Conservation (phyloP, 169 alveolate species). For the Plasmodium malariae region DNA sequence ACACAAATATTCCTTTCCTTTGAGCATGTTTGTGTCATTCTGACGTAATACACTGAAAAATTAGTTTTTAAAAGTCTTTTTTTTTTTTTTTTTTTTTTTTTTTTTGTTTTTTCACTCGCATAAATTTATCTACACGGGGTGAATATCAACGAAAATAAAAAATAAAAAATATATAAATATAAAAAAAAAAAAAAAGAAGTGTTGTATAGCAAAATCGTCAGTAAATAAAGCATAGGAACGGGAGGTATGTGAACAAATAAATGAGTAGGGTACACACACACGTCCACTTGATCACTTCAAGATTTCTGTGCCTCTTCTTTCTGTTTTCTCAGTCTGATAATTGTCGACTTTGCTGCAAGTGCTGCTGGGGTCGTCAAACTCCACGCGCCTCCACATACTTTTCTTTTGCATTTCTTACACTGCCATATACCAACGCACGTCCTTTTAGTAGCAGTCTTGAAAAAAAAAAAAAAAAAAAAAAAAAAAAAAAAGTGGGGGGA, state of each 20-base stretch:
- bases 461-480: background rate
- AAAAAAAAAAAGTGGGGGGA: background rate
- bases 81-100: conserved; percentile 43
- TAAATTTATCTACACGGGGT: no score
- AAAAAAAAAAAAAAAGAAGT: no score
- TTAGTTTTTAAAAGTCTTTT: conserved; percentile 30
- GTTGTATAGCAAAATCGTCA: no score
- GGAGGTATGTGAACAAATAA: no score
- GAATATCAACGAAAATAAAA: no score
- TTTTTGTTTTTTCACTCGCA: no score
- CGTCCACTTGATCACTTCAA: no score
- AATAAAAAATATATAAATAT: no score
- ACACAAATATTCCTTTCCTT: background rate
- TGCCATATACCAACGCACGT: conserved; percentile 98
- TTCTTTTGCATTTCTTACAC: conserved; percentile 95
- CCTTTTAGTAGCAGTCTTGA: conserved; percentile 92
- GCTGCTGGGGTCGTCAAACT: conserved; percentile 96
- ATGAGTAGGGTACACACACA: no score
- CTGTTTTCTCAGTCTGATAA: conserved; percentile 85
- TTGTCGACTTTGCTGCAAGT: conserved; percentile 93
- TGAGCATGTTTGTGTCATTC: no score
- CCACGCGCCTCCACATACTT: conserved; percentile 99
- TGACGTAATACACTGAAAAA: no score
- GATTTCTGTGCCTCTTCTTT: conserved; percentile 82
- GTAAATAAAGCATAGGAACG: no score